Evolutionary conservation across 148 eudicot species (phyloP), one percentile per base, ranked within the genome.

Genomic region (Rhododendron griersonianum): DNA sequence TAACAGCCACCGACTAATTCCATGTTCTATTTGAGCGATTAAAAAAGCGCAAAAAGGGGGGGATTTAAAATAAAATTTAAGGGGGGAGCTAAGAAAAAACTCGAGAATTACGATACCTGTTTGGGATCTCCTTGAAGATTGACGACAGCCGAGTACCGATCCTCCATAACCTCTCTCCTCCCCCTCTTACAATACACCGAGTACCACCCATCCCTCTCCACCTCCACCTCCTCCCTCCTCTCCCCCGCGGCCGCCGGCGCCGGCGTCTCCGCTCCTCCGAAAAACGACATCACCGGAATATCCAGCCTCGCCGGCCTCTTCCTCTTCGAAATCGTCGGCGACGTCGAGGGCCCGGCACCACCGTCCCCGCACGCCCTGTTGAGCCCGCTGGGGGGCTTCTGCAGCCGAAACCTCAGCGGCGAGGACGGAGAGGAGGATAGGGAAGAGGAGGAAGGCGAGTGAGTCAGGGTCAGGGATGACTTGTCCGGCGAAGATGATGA

Each of bases 181-280:
- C 96, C 96, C 85, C 88, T 91, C 83, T 94, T 94, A 48, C 92
- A 88, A 86, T 87, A 94, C 81, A 93, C 92, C 11, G 91, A 86
- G 45, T 92, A 94, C 45, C 90, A 94, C 25, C 90, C 93, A 14
- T 93, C 95, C 2, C 91, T 94, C 67, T 91, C 92, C 81, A 80
- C 87, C 84, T 91, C 94, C 79, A 92, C 84, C 88, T 90, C 95
- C 21, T 87, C 86, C 86, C 88, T 13, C 55, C 91, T 80, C 51
- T 87, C 88, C 48, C 44, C 86, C 7, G 67, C 77, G 67, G 71
- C 74, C 51, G 84, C 11, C 55, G 50, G 0, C 10, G 61, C 23
- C 61, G 75, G 75, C 75, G 75, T 69, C 76, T 14, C 76, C 19
- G 7, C 18, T 19, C 83, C 18, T 19, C 83, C 83, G 51, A 82